phyloP scores from a whole-genome alignment of 305 asterid species.

The Fraxinus baroniana region DNA sequence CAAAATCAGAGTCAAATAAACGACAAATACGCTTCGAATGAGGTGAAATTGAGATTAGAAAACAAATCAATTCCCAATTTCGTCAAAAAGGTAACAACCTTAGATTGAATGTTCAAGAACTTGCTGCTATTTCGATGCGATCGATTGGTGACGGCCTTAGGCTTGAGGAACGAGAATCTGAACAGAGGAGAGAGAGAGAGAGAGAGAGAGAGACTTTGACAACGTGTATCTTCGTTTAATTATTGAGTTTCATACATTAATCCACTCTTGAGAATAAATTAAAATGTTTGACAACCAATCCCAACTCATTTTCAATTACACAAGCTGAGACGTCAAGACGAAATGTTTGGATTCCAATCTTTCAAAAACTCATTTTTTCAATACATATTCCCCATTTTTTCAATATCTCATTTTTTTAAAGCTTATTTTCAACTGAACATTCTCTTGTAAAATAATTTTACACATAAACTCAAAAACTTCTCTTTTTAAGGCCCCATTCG shows the following conservation, averaged over 20 bases:
- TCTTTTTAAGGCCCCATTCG: no score
- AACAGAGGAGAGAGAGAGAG: neutral
- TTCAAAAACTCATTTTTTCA: no score
- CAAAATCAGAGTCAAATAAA: neutral
- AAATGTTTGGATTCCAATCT: no score
- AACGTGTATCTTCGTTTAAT: neutral
- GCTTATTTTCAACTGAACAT: no score
- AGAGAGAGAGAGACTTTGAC: neutral
- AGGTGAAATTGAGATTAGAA: constrained; percentile 7
- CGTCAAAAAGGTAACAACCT: neutral
- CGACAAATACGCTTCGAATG: neutral
- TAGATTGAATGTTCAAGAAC: neutral
- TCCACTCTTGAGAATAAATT: neutral
- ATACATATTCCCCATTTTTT: no score
- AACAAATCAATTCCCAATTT: neutral
- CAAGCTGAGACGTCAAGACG: no score
- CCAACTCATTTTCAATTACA: no score
- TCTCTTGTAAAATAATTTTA: no score
- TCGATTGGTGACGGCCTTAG: neutral
- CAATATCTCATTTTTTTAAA: no score
- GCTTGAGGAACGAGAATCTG: neutral
- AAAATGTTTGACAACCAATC: no score
- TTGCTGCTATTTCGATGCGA: neutral
- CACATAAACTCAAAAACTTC: no score
- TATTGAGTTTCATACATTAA: neutral